Conservation (phyloP, 139 green algal genomes). For the Choricystis sp. region DNA sequence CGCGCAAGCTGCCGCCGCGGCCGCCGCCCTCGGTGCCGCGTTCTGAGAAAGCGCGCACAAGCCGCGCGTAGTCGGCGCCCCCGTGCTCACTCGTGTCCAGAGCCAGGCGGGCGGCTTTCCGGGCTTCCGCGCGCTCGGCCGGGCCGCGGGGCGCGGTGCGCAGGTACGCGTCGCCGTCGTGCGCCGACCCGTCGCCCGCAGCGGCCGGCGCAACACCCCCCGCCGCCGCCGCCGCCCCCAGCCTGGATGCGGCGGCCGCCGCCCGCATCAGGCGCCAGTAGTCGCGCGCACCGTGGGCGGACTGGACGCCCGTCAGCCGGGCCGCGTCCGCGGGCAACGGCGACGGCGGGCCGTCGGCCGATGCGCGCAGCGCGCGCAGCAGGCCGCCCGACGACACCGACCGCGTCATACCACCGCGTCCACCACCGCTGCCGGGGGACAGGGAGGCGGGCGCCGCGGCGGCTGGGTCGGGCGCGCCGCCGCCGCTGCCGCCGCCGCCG, state of each 20-base stretch:
- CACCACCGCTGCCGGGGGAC: background rate
- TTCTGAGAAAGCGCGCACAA: conserved; percentile 3
- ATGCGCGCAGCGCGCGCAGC: background rate
- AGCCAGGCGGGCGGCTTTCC: conserved; percentile 31
- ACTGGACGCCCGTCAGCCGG: background rate
- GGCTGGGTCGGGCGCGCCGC: background rate
- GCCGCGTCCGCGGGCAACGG: background rate
- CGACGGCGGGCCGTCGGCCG: no score
- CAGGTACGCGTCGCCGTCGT: conserved; percentile 16
- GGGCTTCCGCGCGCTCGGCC: conserved; percentile 10
- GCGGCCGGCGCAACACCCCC: background rate
- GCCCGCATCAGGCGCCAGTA: background rate
- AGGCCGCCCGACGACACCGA: background rate
- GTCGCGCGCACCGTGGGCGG: background rate
- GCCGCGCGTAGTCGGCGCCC: conserved; percentile 7
- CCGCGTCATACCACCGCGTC: background rate
- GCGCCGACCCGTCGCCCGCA: conserved; percentile 6
- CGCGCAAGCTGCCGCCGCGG: background rate
- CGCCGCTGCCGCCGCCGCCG: background rate
- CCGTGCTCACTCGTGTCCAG: conserved; percentile 37
- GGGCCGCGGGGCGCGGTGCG: background rate
- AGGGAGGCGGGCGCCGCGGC: background rate
- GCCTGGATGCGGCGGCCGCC: no score
- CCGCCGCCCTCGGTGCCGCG: background rate
- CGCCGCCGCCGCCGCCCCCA: conserved; percentile 5